Evolutionary conservation across 1,284 basidiomycete genomes (phyloP), one percentile per base, ranked within the genome.

Genomic region (Ustilago crameri): DNA sequence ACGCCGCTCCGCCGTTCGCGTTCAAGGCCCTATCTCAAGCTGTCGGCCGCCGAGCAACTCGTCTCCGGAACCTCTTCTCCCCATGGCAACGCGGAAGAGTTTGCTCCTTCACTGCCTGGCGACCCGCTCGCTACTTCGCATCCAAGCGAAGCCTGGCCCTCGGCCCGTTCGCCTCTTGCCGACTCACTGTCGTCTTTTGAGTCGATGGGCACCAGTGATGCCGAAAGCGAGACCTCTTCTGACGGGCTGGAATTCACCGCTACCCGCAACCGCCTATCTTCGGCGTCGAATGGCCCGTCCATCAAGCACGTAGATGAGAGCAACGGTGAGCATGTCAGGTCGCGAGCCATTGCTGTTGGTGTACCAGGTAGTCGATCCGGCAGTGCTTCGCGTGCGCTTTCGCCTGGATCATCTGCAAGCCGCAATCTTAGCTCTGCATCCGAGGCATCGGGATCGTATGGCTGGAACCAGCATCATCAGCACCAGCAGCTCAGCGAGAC

Each of bases 91-190:
- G 32, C 57, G 17, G 57, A 67, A 38, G 26, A 50, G 7, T 74
- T 74, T 40, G 72, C 72, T 9, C 72, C 72, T 22, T 71, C 67
- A 3, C 27, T 74, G n/a, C 67, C 72, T 1, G 72, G 72, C 37
- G 67, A 63, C 24, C 67, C 67, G 15, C 53, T 61, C n/a, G 35
- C 45, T 2, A 58, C 51, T 15, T 55, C 30, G 18, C 52, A 53
- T 15, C 64, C 72, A 5, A 67, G 51, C 12, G 72, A 67, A 24
- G 53, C 50, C 8, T 75, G 68, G 72, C 68, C 72, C 3, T 75
- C 72, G 18, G 72, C 68, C 7, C 51, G 70, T 15, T 22, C 56
- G 17, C 51, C 55, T 22, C 59, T 22, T 22, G 46, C 64, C 17
- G 32, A 55, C 17, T 59, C 58, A 46, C 40, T 62, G 2, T 60